Evolutionary conservation across 2,329 filamentous ascomycete species (phyloP).

Genomic region (Phaeosphaeria sp.): DNA sequence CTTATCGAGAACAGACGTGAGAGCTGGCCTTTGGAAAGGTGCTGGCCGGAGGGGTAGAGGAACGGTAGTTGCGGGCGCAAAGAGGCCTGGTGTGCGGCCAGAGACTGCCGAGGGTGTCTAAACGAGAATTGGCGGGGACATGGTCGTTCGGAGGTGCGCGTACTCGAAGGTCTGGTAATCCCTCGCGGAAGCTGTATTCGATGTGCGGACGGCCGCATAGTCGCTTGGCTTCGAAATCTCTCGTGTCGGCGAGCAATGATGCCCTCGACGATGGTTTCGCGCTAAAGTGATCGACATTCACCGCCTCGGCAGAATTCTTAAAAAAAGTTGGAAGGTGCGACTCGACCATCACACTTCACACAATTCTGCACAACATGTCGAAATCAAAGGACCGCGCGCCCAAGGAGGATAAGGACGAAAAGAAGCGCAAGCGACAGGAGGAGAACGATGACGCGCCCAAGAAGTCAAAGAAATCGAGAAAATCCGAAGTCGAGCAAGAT

Average conservation of each 20-base stretch:
- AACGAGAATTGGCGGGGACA: slow-evolving; percentile 64
- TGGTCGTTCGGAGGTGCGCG: slow-evolving; percentile 19
- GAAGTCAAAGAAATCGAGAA: slow-evolving; percentile 43
- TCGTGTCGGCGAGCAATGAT: slow-evolving; percentile 12
- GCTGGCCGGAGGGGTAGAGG: slow-evolving; percentile 62
- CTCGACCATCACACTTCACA: slow-evolving; percentile 10
- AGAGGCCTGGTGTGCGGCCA: slow-evolving; percentile 50
- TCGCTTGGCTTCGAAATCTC: slow-evolving; percentile 14
- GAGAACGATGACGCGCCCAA: slow-evolving; percentile 32
- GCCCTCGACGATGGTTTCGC: slow-evolving; percentile 16
- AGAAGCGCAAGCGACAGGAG: slow-evolving; percentile 44
- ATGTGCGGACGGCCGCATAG: slow-evolving; percentile 38
- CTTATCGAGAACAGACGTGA: slow-evolving; percentile 75
- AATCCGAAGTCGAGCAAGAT: slow-evolving; percentile 21
- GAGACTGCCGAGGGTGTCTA: slow-evolving; percentile 59
- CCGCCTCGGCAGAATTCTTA: slow-evolving; percentile 28
- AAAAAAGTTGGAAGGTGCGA: slow-evolving; percentile 28
- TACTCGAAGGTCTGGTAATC: slow-evolving; percentile 26
- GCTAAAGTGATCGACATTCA: slow-evolving; percentile 23
- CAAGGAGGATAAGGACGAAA: slow-evolving; percentile 34
- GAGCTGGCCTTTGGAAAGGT: slow-evolving; percentile 51
- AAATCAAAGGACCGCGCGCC: slow-evolving; percentile 10
- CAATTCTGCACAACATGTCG: slow-evolving; percentile 20
- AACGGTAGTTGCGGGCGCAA: slow-evolving; percentile 70
- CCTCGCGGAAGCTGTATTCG: slow-evolving; percentile 37